Evolutionary conservation across 345 rosid genomes (phyloP).

Genomic region (Eucalyptus sp.): DNA sequence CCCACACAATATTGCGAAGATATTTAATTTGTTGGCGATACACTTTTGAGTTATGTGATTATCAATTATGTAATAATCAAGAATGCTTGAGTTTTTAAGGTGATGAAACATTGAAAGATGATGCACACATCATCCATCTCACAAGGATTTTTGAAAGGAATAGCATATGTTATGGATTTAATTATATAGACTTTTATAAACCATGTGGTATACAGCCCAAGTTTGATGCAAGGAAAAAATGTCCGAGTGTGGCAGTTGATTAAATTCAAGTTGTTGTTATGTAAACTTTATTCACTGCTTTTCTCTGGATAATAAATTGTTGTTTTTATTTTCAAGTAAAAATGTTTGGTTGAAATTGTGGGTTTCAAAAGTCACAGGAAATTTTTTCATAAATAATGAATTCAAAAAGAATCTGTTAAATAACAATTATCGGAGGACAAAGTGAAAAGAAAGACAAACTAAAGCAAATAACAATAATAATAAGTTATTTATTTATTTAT

Average conservation of each 20-base stretch:
- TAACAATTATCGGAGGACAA: neutral
- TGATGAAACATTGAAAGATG: neutral
- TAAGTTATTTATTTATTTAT: neutral
- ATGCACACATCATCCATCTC: neutral
- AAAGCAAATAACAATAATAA: neutral
- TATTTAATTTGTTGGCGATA: neutral
- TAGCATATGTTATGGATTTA: neutral
- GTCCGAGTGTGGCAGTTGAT: neutral
- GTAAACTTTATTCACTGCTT: neutral
- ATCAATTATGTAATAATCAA: neutral
- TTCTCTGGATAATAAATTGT: neutral
- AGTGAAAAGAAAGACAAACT: neutral
- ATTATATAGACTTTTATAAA: neutral
- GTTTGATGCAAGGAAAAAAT: neutral
- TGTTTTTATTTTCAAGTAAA: neutral
- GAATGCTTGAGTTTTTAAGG: neutral
- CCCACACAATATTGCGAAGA: neutral
- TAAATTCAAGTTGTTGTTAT: neutral
- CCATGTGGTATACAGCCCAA: neutral
- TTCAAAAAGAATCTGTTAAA: neutral
- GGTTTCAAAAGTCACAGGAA: neutral
- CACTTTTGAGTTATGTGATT: neutral
- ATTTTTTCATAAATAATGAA: neutral
- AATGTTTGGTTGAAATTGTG: neutral
- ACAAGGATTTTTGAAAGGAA: neutral